These are phyloP conservation scores for Lithohypha guttulata DNA, from an alignment of 2,329 filamentous ascomycete species.

Conservation along the genomic window DNA sequence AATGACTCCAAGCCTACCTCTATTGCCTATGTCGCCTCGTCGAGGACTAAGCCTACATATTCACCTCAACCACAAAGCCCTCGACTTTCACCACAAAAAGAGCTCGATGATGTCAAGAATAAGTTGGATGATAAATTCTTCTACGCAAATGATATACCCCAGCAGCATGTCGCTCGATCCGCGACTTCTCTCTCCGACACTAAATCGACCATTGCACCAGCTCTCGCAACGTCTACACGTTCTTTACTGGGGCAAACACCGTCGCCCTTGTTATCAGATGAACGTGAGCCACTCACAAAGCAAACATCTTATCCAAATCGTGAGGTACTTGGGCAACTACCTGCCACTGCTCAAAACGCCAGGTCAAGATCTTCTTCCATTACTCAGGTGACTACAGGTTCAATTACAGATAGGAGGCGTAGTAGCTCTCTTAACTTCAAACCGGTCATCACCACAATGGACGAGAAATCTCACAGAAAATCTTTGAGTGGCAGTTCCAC, in stretches of 20 bases:
- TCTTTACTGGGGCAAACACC: background rate
- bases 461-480: slow-evolving; percentile 13
- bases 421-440: slow-evolving; percentile 7
- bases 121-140: slow-evolving; percentile 44
- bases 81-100: slow-evolving; percentile 4
- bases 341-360: background rate
- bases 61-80: slow-evolving; percentile 17
- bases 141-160: slow-evolving; percentile 57
- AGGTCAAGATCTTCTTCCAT: background rate
- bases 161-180: slow-evolving; percentile 25
- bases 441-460: background rate
- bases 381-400: background rate
- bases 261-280: too few relatives aligned
- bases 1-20: slow-evolving; percentile 55
- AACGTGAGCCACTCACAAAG: too few relatives aligned
- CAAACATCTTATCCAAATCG: background rate
- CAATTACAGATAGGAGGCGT: background rate
- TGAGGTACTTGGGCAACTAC: background rate
- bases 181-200: background rate
- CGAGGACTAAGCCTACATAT: slow-evolving; percentile 25
- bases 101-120: slow-evolving; percentile 30
- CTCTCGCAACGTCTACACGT: background rate
- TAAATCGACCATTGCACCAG: background rate
- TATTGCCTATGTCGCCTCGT: slow-evolving; percentile 23
- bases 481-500: slow-evolving; percentile 18